Conservation (phyloP, 257 asterid species). For the Solanum paucissectum region DNA sequence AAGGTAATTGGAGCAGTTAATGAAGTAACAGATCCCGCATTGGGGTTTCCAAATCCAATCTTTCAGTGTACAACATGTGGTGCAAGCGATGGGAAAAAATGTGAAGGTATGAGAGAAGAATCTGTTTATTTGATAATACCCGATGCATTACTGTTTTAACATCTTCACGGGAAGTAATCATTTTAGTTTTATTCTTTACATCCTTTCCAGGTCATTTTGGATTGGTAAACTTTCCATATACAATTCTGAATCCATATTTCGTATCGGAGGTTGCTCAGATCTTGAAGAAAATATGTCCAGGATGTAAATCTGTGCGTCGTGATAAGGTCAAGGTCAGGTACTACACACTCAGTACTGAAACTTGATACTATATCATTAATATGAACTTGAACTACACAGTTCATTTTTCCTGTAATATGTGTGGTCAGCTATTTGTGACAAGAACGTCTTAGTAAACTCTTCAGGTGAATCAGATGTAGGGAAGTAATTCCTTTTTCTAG, state of each 20-base stretch:
- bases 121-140: constrained; percentile 4
- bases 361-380: not conserved
- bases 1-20: constrained; percentile 32
- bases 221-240: constrained; percentile 50
- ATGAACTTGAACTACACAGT: not conserved
- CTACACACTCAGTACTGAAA: constrained; percentile 20
- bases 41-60: constrained; percentile 57
- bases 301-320: constrained; percentile 51
- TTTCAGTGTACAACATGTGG: constrained; percentile 75
- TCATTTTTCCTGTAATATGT: not conserved
- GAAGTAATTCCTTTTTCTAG: not conserved
- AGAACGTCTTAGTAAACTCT: not conserved
- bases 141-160: constrained; percentile 2
- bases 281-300: constrained; percentile 82
- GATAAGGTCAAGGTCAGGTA: constrained; percentile 64
- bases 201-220: constrained; percentile 90
- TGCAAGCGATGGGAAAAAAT: constrained; percentile 41
- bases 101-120: constrained; percentile 62
- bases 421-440: not conserved
- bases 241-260: constrained; percentile 71
- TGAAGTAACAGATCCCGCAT: constrained; percentile 83
- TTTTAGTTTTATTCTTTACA: not conserved
- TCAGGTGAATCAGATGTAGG: not conserved
- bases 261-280: constrained; percentile 63
- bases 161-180: not conserved